phyloP scores from a whole-genome alignment of 352 stramenopile species.

The Globisporangium megalacanthum region DNA sequence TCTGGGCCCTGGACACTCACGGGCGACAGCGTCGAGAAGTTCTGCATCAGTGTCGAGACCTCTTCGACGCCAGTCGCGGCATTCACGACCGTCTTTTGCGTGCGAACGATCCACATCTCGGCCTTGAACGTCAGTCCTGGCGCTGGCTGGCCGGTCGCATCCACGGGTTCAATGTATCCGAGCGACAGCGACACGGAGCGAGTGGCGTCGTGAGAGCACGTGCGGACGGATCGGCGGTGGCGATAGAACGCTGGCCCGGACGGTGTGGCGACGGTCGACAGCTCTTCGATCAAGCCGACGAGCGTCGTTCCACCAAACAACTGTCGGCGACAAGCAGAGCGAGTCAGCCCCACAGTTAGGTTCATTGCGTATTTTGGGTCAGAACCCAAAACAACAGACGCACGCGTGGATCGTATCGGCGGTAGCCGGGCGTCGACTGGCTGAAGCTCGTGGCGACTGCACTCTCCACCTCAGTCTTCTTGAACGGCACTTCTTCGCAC shows the following conservation, averaged over 20 bases:
- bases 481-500: neutral
- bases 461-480: neutral
- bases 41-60: constrained; percentile 1
- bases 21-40: neutral
- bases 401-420: neutral
- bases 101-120: neutral
- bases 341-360: neutral
- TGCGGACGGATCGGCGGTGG: neutral
- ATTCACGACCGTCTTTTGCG: neutral
- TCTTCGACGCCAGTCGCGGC: neutral
- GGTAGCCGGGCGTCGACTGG: neutral
- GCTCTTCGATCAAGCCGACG: neutral
- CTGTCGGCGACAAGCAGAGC: neutral
- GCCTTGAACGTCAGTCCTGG: neutral
- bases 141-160: neutral
- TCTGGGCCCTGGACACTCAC: neutral
- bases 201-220: neutral
- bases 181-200: neutral
- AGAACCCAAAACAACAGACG: neutral
- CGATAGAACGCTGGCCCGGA: neutral
- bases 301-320: neutral
- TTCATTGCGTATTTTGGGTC: too few relatives aligned
- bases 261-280: neutral
- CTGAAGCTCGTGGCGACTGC: neutral
- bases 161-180: neutral